These are phyloP conservation scores for Sphenostylis stenocarpa DNA, from an alignment of 306 rosid genomes.

Conservation along the genomic window DNA sequence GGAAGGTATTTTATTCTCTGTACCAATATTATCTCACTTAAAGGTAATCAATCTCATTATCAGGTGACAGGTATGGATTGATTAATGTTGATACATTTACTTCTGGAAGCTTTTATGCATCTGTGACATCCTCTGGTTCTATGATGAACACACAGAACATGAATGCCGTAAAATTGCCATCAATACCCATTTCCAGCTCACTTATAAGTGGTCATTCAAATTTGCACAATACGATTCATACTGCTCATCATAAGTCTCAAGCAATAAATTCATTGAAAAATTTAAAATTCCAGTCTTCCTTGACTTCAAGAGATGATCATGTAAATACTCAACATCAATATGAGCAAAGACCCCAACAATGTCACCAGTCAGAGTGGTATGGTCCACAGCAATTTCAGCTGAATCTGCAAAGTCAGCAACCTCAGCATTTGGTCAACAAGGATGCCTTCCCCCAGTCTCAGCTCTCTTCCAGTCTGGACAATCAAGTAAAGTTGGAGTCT, in stretches of 20 bases:
- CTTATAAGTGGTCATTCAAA: conserved; percentile 62
- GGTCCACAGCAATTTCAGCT: conserved; percentile 57
- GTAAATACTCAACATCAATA: conserved; percentile 70
- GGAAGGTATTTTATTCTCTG: not conserved
- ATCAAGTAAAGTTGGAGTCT: conserved; percentile 70
- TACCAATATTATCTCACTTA: not conserved
- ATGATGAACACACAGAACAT: conserved; percentile 69
- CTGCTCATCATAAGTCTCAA: conserved; percentile 63
- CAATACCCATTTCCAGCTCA: conserved; percentile 62
- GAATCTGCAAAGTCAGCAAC: conserved; percentile 59
- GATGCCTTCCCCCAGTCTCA: conserved; percentile 69
- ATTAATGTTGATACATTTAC: conserved; percentile 66
- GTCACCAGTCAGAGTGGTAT: conserved; percentile 68
- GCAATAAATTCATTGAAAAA: conserved; percentile 66
- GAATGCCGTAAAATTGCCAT: conserved; percentile 58
- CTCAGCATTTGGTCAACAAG: conserved; percentile 58
- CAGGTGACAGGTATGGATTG: conserved; percentile 87
- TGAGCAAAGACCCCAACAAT: conserved; percentile 69
- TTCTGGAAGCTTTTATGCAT: conserved; percentile 67
- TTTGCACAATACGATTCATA: conserved; percentile 65
- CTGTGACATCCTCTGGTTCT: conserved; percentile 71
- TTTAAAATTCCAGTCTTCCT: conserved; percentile 68
- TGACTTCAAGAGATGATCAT: conserved; percentile 62
- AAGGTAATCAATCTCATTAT: conserved; percentile 29
- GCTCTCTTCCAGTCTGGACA: conserved; percentile 53